Evolutionary conservation across 768 basidiomycete species (phyloP).

Genomic region (Lentinula guzmanii): DNA sequence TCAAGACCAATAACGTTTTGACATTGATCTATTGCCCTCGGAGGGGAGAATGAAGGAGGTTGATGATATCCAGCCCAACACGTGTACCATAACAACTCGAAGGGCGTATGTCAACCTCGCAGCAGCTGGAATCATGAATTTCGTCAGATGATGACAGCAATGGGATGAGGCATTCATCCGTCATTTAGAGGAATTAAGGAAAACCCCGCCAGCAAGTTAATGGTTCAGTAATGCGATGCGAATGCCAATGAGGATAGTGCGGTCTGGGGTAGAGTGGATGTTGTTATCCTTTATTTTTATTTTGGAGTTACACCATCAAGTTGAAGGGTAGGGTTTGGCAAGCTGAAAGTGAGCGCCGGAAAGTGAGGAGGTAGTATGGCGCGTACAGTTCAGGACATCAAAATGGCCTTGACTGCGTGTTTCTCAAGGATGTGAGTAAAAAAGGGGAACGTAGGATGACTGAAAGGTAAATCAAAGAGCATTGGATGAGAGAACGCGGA

Average conservation of each 20-base stretch:
- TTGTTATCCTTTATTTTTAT: not conserved
- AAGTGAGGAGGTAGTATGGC: not conserved
- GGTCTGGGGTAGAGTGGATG: not conserved
- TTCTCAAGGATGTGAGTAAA: not conserved
- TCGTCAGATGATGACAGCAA: not conserved
- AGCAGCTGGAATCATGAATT: not conserved
- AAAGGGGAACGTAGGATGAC: not conserved
- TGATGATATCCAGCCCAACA: not conserved
- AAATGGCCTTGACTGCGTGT: not conserved
- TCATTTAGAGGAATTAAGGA: not conserved
- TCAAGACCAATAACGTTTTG: not conserved
- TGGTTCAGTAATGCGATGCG: too few species aligned
- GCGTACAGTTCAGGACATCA: too few species aligned
- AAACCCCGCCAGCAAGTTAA: not conserved
- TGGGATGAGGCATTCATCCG: not conserved
- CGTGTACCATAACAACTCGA: not conserved
- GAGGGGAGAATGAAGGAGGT: not conserved
- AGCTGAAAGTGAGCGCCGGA: not conserved
- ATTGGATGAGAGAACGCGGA: conserved; percentile 16
- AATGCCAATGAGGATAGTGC: not conserved
- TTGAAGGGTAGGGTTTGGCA: not conserved
- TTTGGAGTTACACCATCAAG: not conserved
- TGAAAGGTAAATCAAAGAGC: not conserved
- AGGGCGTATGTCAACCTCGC: not conserved
- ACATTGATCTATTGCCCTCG: not conserved